Conservation (phyloP, 169 alveolate species). For the Pseudocohnilembus persalinus region DNA sequence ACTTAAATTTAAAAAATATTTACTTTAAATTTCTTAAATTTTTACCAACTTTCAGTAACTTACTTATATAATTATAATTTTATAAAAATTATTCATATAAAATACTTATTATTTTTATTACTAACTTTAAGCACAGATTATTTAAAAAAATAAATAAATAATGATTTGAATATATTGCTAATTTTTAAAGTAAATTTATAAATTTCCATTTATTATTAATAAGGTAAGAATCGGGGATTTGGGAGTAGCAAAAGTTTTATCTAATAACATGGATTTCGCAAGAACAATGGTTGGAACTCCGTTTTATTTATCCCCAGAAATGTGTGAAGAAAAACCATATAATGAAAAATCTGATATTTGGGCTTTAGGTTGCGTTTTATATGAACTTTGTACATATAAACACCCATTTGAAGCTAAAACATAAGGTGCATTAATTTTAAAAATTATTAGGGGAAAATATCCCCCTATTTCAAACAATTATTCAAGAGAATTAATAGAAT, state of each 20-base stretch:
- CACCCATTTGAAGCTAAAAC: conserved; percentile 91
- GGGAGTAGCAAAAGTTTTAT: conserved; percentile 90
- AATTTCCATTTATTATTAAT: neutral
- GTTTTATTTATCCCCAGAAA: conserved; percentile 99
- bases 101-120: no score
- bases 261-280: conserved; percentile 94
- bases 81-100: no score
- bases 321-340: conserved; percentile 97
- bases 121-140: no score
- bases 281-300: conserved; percentile 99
- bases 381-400: conserved; percentile 88
- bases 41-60: no score
- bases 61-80: no score
- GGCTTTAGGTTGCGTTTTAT: conserved; percentile 96
- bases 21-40: no score
- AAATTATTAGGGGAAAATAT: conserved; percentile 77
- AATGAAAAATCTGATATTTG: conserved; percentile 99
- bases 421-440: conserved; percentile 85
- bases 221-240: conserved; percentile 85
- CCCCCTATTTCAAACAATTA: conserved; percentile 68
- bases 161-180: no score
- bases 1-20: no score
- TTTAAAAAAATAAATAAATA: no score
- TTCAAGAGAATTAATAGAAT: conserved; percentile 60
- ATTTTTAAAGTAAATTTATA: no score